Evolutionary conservation across 768 basidiomycete species (phyloP).

Genomic region (Cyclocybe aegerita): DNA sequence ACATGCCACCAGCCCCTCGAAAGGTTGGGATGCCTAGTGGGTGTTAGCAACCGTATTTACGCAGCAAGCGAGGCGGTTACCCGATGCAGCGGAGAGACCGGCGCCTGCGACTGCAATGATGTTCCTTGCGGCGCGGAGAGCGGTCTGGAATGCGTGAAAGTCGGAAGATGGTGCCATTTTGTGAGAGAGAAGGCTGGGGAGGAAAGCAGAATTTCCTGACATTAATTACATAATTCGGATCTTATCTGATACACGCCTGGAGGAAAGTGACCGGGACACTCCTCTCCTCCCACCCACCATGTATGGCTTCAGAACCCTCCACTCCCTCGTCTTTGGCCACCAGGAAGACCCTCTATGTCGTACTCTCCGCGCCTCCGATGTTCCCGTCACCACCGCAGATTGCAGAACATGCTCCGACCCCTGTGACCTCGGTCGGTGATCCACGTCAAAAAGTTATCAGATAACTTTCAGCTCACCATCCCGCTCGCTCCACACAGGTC

Average conservation of each 20-base stretch:
- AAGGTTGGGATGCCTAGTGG: slow-evolving; percentile 46
- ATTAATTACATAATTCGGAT: slow-evolving; percentile 18
- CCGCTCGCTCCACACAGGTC: slow-evolving; percentile 42
- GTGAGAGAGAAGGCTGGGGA: neutral
- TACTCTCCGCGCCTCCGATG: slow-evolving; percentile 52
- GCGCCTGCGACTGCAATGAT: slow-evolving; percentile 49
- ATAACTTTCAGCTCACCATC: slow-evolving; percentile 23
- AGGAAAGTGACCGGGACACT: neutral
- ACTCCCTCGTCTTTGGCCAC: slow-evolving; percentile 40
- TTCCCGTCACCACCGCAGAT: slow-evolving; percentile 67
- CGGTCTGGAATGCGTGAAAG: slow-evolving; percentile 28
- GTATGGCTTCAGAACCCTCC: slow-evolving; percentile 39
- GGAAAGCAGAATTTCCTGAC: too few species aligned
- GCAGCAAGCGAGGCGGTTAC: slow-evolving; percentile 27
- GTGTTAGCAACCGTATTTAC: neutral
- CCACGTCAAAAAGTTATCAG: slow-evolving; percentile 21
- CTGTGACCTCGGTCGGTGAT: slow-evolving; percentile 62
- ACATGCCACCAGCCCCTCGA: slow-evolving; percentile 49
- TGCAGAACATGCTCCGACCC: slow-evolving; percentile 78
- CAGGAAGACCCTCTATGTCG: slow-evolving; percentile 40
- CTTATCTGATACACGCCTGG: slow-evolving; percentile 27
- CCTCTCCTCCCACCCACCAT: slow-evolving; percentile 24
- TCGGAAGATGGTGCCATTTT: slow-evolving; percentile 26
- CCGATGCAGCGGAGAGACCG: slow-evolving; percentile 65
- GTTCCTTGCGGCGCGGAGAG: slow-evolving; percentile 27